These are phyloP conservation scores for Metarhizium robertsii DNA, from an alignment of 2,329 filamentous ascomycete genomes.

Conservation along the genomic window DNA sequence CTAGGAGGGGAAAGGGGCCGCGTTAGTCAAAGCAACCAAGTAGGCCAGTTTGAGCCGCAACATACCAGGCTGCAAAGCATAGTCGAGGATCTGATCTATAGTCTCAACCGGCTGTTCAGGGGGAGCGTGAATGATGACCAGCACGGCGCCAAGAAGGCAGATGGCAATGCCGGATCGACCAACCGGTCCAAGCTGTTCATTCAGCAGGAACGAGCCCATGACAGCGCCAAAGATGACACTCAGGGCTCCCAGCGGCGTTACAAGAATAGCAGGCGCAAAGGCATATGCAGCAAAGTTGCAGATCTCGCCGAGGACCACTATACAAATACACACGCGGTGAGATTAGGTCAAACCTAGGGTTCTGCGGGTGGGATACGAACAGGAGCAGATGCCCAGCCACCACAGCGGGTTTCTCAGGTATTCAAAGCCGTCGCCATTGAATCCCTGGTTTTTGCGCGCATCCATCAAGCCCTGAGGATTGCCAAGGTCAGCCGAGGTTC, in stretches of 20 bases:
- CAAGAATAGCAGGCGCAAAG: slow-evolving; percentile 93
- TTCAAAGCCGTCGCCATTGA: slow-evolving; percentile 90
- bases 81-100: slow-evolving; percentile 82
- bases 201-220: slow-evolving; percentile 85
- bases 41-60: not conserved
- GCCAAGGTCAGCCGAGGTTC: slow-evolving; percentile 5
- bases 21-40: too few species aligned
- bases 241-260: slow-evolving; percentile 87
- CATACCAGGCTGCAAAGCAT: slow-evolving; percentile 81
- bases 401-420: slow-evolving; percentile 92
- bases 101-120: slow-evolving; percentile 85
- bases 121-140: slow-evolving; percentile 94
- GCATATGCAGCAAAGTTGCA: slow-evolving; percentile 98
- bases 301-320: slow-evolving; percentile 85
- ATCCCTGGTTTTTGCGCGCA: slow-evolving; percentile 82
- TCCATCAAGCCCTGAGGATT: slow-evolving; percentile 67
- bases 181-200: slow-evolving; percentile 76
- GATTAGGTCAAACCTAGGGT: not conserved
- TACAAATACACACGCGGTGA: not conserved
- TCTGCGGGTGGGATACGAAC: slow-evolving; percentile 39
- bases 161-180: slow-evolving; percentile 93
- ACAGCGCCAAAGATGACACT: slow-evolving; percentile 93
- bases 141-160: slow-evolving; percentile 88
- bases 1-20: slow-evolving; percentile 32
- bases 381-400: slow-evolving; percentile 89